phyloP scores from a whole-genome alignment of 148 eudicot species.

The Chenopodium formosanum region DNA sequence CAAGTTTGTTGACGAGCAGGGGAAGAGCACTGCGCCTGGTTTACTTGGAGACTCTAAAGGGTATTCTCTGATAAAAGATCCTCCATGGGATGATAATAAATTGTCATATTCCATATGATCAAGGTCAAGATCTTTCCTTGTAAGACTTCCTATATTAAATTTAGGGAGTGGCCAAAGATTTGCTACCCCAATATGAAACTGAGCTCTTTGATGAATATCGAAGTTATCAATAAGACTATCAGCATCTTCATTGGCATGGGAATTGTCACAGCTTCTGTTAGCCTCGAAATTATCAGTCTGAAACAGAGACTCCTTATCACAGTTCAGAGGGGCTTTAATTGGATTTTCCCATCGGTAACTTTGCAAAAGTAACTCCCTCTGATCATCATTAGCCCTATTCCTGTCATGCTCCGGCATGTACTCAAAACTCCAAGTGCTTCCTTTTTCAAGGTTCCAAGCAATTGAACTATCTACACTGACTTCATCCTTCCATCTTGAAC shows the following conservation, averaged over 20 bases:
- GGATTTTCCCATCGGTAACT: constrained; percentile 39
- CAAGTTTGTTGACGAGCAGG: constrained; percentile 22
- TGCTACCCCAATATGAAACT: constrained; percentile 25
- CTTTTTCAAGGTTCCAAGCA: constrained; percentile 19
- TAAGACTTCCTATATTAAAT: constrained; percentile 20
- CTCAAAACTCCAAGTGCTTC: constrained; percentile 19
- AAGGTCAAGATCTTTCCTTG: constrained; percentile 24
- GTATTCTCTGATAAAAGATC: constrained; percentile 18
- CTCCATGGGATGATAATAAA: constrained; percentile 21
- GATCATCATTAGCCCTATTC: constrained; percentile 13
- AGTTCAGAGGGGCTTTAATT: constrained; percentile 26
- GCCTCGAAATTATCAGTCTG: constrained; percentile 29
- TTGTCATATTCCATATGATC: constrained; percentile 15
- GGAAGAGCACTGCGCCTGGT: constrained; percentile 21
- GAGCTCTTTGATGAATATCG: constrained; percentile 25
- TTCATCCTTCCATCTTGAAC: constrained; percentile 32
- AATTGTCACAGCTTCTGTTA: constrained; percentile 27
- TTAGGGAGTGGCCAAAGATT: constrained; percentile 25
- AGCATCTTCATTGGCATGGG: constrained; percentile 31
- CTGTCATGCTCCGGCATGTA: constrained; percentile 22
- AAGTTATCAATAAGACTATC: constrained; percentile 22
- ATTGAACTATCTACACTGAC: constrained; percentile 26
- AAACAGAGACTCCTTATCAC: constrained; percentile 35
- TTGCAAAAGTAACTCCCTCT: constrained; percentile 30
- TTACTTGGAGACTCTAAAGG: constrained; percentile 19